Percentiles rank a stretch among this genome's conserved stretches.
Conservation (phyloP, 371 early-diverging fungal species). For the Syncephalastrum monosporum region DNA sequence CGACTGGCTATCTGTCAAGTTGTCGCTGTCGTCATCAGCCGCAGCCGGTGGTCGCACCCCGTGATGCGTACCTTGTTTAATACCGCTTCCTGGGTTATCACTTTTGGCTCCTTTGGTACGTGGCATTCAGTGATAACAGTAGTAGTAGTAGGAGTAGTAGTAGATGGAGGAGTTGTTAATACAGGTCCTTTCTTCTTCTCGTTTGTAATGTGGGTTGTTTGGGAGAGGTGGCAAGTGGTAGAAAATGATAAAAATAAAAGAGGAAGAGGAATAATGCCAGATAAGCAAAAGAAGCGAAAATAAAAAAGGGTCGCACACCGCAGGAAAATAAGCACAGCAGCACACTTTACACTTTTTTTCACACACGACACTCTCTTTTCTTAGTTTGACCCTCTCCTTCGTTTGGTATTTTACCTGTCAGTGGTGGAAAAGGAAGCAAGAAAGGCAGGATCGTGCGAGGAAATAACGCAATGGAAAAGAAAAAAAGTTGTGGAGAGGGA, state of each 20-base stretch:
- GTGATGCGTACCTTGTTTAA: too few relatives aligned
- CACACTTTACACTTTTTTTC: constrained; percentile 1
- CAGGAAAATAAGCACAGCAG: constrained; percentile 3
- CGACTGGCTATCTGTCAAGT: too few relatives aligned
- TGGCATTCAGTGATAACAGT: not conserved
- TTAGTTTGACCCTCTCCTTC: too few relatives aligned
- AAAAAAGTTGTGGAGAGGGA: too few relatives aligned
- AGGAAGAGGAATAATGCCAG: not conserved
- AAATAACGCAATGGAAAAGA: too few relatives aligned
- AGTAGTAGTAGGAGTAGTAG: constrained; percentile 3
- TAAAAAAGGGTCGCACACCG: not conserved
- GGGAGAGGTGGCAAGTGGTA: not conserved
- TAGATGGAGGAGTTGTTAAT: not conserved
- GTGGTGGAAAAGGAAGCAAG: too few relatives aligned
- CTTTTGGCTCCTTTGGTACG: not conserved
- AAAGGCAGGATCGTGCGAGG: too few relatives aligned
- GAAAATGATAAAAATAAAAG: constrained; percentile 1
- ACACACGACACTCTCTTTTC: too few relatives aligned
- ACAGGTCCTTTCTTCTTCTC: not conserved
- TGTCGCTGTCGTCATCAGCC: too few relatives aligned
- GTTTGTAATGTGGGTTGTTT: not conserved
- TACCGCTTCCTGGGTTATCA: too few relatives aligned
- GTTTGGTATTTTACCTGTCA: too few relatives aligned
- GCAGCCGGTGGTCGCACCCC: too few relatives aligned
- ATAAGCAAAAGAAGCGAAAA: not conserved